phyloP scores from a whole-genome alignment of 2,329 filamentous ascomycete genomes.

The Colletotrichum tabaci region DNA sequence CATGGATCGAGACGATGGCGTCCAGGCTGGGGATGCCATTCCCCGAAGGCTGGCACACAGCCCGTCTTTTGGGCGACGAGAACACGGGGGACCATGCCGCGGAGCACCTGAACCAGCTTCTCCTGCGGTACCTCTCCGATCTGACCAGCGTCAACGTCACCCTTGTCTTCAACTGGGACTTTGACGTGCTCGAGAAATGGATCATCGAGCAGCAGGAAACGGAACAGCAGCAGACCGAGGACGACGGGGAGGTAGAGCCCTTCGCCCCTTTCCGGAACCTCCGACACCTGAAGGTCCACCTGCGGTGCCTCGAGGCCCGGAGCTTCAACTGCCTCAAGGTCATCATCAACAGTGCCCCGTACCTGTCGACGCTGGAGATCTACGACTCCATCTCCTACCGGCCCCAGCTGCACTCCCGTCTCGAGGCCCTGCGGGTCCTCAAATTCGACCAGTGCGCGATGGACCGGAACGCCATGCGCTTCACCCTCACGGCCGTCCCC shows the following conservation, averaged over 20 bases:
- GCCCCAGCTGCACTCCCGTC: background rate
- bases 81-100: background rate
- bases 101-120: slow-evolving; percentile 1
- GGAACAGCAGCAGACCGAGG: background rate
- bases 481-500: slow-evolving; percentile 1
- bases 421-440: slow-evolving; percentile 4
- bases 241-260: background rate
- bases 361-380: slow-evolving; percentile 7
- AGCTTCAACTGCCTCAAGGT: background rate
- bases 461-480: slow-evolving; percentile 1
- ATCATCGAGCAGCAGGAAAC: background rate
- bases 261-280: background rate
- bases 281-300: background rate
- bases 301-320: background rate
- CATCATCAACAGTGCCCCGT: background rate
- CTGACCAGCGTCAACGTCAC: slow-evolving; percentile 1
- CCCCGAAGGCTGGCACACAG: background rate
- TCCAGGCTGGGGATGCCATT: background rate
- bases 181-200: background rate
- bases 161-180: slow-evolving; percentile 1
- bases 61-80: background rate
- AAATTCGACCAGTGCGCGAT: background rate
- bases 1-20: background rate
- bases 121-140: background rate
- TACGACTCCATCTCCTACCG: background rate